These are phyloP conservation scores for Phytophthora megakarya DNA, from an alignment of 352 stramenopile genomes.

Conservation along the genomic window DNA sequence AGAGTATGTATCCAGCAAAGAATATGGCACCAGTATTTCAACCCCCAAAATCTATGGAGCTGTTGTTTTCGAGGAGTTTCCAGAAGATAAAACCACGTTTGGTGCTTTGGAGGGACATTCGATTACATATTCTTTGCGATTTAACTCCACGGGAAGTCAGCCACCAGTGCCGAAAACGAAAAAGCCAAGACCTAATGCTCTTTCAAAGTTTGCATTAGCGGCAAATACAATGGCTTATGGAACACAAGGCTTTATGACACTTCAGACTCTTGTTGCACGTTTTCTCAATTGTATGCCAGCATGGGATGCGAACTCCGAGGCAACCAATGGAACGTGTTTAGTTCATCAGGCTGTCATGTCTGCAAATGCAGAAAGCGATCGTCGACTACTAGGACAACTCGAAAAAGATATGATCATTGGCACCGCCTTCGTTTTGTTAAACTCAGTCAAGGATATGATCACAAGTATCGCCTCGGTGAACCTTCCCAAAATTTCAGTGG, in stretches of 20 bases:
- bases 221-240: conserved; percentile 50
- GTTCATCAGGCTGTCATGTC: conserved; percentile 41
- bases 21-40: conserved; percentile 52
- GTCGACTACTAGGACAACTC: conserved; percentile 49
- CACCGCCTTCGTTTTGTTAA: conserved; percentile 41
- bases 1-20: conserved; percentile 49
- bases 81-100: conserved; percentile 36
- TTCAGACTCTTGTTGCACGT: conserved; percentile 68
- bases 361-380: conserved; percentile 32
- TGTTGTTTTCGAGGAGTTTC: conserved; percentile 65
- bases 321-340: conserved; percentile 53
- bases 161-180: conserved; percentile 56
- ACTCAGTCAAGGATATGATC: conserved; percentile 24
- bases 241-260: conserved; percentile 69
- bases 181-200: conserved; percentile 18
- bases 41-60: conserved; percentile 73
- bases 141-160: conserved; percentile 64
- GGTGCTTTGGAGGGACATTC: conserved; percentile 40
- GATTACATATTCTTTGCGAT: conserved; percentile 65
- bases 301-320: conserved; percentile 42
- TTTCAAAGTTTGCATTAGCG: conserved; percentile 20
- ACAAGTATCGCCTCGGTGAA: conserved; percentile 9
- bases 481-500: conserved; percentile 28
- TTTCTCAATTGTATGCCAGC: conserved; percentile 71
- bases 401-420: conserved; percentile 61